A percentile compares a stretch with the other conserved stretches of the same genome.
These are phyloP conservation scores for Cladosporium sp. DNA, from an alignment of 2,329 filamentous ascomycete genomes.

Conservation along the genomic window DNA sequence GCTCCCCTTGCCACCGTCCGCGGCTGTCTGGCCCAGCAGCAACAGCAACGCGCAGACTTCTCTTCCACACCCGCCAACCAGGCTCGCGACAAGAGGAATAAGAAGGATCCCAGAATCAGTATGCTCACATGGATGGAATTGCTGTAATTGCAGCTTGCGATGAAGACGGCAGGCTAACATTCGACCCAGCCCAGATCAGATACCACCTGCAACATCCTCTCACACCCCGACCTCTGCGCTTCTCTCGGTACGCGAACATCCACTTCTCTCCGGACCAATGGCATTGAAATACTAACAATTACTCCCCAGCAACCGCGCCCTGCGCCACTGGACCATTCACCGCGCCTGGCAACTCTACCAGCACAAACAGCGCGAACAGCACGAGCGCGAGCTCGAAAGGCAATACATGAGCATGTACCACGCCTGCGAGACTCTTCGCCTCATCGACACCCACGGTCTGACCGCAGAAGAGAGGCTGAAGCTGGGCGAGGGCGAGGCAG, in stretches of 20 bases:
- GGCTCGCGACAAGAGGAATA: constrained; percentile 44
- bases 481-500: constrained; percentile 34
- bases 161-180: constrained; percentile 23
- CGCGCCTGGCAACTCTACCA: constrained; percentile 87
- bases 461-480: constrained; percentile 36
- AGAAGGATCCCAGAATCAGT: constrained; percentile 41
- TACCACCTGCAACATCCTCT: constrained; percentile 70
- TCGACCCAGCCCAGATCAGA: constrained; percentile 59
- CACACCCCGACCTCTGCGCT: constrained; percentile 76
- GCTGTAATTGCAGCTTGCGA: not conserved
- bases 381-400: constrained; percentile 72
- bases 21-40: constrained; percentile 29
- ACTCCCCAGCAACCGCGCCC: constrained; percentile 62
- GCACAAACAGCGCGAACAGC: constrained; percentile 64
- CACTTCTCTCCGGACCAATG: not conserved
- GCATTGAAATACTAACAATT: not conserved
- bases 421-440: constrained; percentile 80
- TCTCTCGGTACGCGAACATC: constrained; percentile 61
- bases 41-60: constrained; percentile 35
- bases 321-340: constrained; percentile 99
- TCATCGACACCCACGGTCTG: constrained; percentile 48
- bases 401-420: constrained; percentile 79
- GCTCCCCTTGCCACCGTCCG: constrained; percentile 30
- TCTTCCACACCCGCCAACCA: constrained; percentile 40
- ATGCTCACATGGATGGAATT: constrained; percentile 19